These are phyloP conservation scores for Phragmites australis DNA, from an alignment of 176 grass and related monocot genomes.

Conservation along the genomic window DNA sequence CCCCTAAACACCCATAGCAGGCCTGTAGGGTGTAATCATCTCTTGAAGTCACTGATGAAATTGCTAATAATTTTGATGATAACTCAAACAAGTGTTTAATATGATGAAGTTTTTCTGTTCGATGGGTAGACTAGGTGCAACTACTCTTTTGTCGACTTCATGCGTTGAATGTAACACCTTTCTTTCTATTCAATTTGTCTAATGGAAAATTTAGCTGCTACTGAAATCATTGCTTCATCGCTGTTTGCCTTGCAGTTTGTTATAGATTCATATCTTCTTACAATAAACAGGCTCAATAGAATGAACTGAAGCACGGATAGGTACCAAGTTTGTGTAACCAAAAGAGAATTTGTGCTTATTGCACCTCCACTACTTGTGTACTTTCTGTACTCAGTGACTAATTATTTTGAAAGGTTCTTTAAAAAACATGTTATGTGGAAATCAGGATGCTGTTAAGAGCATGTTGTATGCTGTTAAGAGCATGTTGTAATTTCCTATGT, in stretches of 20 bases:
- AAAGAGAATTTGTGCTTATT: neutral
- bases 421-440: too few species aligned
- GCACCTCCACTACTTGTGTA: neutral
- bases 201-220: conserved; percentile 1
- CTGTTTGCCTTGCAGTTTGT: neutral
- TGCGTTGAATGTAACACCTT: too few species aligned
- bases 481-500: too few species aligned
- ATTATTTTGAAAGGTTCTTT: too few species aligned
- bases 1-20: neutral
- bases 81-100: neutral
- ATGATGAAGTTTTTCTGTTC: neutral
- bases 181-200: neutral
- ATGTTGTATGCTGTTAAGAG: too few species aligned
- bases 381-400: neutral
- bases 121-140: neutral
- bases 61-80: too few species aligned
- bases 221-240: neutral
- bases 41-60: neutral
- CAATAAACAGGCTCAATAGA: conserved; percentile 1
- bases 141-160: neutral
- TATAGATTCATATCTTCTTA: conserved; percentile 29
- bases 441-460: too few species aligned
- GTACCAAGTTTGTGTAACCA: conserved; percentile 27
- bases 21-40: neutral
- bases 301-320: too few species aligned